Evolutionary conservation across 768 basidiomycete genomes (phyloP), one percentile per base, ranked within the genome.

Genomic region (Amanita rubescens): DNA sequence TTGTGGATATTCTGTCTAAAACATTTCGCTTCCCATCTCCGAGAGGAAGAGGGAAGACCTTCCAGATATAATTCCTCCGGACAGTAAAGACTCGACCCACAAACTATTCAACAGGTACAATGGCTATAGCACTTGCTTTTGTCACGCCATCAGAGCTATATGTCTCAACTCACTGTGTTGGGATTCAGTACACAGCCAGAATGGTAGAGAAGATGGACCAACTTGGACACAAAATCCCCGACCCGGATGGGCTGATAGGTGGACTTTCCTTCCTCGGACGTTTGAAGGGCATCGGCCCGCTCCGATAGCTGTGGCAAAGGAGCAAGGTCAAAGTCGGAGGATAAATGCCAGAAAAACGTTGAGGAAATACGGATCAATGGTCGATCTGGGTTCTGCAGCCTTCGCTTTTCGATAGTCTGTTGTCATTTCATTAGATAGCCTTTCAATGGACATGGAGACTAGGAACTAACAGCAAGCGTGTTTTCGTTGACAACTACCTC

Each of bases 261-360:
- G 2, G 63, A 58, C 54, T 71, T 72, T 24, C 77, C 75, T 46
- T 73, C 66, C 24, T 74, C 74, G 22, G 74, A 68, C 9, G 74
- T 68, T 45, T 74, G 69, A 34, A 82, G 58, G 7, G 63, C 65
- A 12, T 71, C 69, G 2, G 83, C 81, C 30, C 75, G 77, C 5
- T 71, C 68, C 9, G 66, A 59, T 19, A 94, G 71, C 0, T 65
- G 58, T 7, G 80, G 76, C 2, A 92, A 78, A 2, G 89, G 82
- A 7, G 67, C 71, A n/a, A 94, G 76, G 49, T 89, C 83, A 54
- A 80, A 82, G 65, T 94, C 90, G 1, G 93, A 92, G 0, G 84
- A 90, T 11, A 96, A 76, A 63, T 94, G 92, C 88, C 89, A 95
- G 75, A 96, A 96, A 68, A 94, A 94, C 0, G 94, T 97, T 1